phyloP scores from a whole-genome alignment of 2,329 filamentous ascomycete genomes.

The Thielaviopsis punctulata region DNA sequence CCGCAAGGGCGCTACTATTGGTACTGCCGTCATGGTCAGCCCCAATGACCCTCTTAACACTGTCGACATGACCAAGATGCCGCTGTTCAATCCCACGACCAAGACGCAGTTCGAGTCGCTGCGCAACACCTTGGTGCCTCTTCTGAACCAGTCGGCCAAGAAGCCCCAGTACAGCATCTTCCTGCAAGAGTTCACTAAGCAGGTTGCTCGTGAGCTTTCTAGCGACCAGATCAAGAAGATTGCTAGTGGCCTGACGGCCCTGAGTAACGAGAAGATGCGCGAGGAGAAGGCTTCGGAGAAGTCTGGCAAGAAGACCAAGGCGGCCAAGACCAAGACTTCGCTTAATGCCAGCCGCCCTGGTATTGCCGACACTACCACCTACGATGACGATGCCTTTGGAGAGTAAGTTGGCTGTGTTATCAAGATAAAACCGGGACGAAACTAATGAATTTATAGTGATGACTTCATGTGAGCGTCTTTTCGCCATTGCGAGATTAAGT shows the following conservation, averaged over 20 bases:
- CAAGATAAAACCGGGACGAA: neutral
- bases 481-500: neutral
- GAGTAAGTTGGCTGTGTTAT: conserved; percentile 44
- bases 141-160: conserved; percentile 58
- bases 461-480: conserved; percentile 13
- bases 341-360: conserved; percentile 49
- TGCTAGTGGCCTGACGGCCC: conserved; percentile 67
- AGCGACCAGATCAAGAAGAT: conserved; percentile 97
- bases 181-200: conserved; percentile 78
- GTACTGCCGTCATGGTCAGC: conserved; percentile 51
- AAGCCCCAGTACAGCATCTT: conserved; percentile 85
- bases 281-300: conserved; percentile 93
- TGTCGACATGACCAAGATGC: conserved; percentile 62
- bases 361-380: conserved; percentile 53
- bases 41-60: conserved; percentile 56
- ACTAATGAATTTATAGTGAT: conserved; percentile 10
- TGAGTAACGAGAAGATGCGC: conserved; percentile 96
- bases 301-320: conserved; percentile 91
- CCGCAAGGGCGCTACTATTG: conserved; percentile 50
- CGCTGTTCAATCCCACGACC: conserved; percentile 76
- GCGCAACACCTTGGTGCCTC: conserved; percentile 59
- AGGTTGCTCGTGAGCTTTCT: conserved; percentile 69
- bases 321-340: conserved; percentile 82
- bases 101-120: conserved; percentile 74
- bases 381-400: conserved; percentile 58